Percentiles rank a stretch among this genome's conserved stretches.
These are phyloP conservation scores for Fusarium graminum DNA, from an alignment of 2,329 filamentous ascomycete genomes.

Conservation along the genomic window DNA sequence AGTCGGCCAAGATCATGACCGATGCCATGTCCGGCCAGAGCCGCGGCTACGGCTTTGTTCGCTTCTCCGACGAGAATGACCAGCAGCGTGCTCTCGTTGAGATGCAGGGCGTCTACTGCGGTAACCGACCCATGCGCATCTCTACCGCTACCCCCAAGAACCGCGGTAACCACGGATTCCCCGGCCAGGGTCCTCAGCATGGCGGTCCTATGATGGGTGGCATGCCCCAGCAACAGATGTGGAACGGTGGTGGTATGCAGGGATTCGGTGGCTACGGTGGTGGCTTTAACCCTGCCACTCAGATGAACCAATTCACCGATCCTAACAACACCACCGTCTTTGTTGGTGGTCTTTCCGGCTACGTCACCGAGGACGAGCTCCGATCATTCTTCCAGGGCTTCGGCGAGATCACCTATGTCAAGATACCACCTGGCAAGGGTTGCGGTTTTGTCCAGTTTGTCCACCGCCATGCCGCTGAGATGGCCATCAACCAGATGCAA, in stretches of 20 bases:
- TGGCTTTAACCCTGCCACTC: slow-evolving; percentile 63
- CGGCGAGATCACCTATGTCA: slow-evolving; percentile 99
- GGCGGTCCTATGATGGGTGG: slow-evolving; percentile 62
- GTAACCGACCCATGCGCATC: slow-evolving; percentile 98
- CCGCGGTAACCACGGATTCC: slow-evolving; percentile 60
- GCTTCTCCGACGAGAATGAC: slow-evolving; percentile 94
- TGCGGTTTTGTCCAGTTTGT: slow-evolving; percentile 99
- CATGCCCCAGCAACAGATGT: slow-evolving; percentile 62
- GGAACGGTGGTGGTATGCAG: slow-evolving; percentile 49
- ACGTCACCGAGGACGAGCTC: slow-evolving; percentile 99
- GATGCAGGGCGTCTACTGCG: slow-evolving; percentile 99
- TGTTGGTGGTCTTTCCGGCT: slow-evolving; percentile 95
- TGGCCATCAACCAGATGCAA: slow-evolving; percentile 99
- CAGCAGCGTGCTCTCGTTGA: slow-evolving; percentile 95
- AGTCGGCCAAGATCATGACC: slow-evolving; percentile 99
- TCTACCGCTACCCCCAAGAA: slow-evolving; percentile 99
- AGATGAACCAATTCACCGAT: slow-evolving; percentile 99
- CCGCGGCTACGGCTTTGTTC: slow-evolving; percentile 96
- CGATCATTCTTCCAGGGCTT: slow-evolving; percentile 99
- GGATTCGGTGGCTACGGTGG: slow-evolving; percentile 58
- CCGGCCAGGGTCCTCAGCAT: slow-evolving; percentile 58
- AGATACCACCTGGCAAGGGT: slow-evolving; percentile 98
- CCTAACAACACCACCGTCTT: slow-evolving; percentile 99
- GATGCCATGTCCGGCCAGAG: slow-evolving; percentile 98
- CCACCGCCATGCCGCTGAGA: slow-evolving; percentile 97